Percentiles rank a stretch among this genome's conserved stretches.
Evolutionary conservation across 768 basidiomycete genomes (phyloP).

Genomic region (Lanmaoa pseudosensibilis): DNA sequence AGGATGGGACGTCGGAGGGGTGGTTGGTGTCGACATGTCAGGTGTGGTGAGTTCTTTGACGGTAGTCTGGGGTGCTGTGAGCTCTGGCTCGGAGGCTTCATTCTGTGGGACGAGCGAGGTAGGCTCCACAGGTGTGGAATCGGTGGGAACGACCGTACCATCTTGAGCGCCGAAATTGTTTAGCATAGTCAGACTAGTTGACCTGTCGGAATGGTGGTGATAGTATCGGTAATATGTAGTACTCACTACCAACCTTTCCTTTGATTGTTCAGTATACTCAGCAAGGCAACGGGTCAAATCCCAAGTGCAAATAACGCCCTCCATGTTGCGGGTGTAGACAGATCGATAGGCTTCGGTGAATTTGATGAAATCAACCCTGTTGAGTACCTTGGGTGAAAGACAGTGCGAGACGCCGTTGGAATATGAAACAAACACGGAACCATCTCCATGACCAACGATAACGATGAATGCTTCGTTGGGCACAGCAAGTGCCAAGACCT

Average conservation of each 20-base stretch:
- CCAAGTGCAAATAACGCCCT: constrained; percentile 19
- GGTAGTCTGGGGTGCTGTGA: no score
- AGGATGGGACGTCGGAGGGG: no score
- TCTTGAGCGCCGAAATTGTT: no score
- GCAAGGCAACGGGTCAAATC: constrained; percentile 13
- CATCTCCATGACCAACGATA: constrained; percentile 14
- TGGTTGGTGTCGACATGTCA: no score
- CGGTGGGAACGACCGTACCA: neutral
- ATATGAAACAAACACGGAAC: constrained; percentile 14
- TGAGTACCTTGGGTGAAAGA: neutral
- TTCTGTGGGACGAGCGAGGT: neutral
- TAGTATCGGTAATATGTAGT: no score
- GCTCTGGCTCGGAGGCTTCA: neutral
- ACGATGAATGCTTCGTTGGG: constrained; percentile 11
- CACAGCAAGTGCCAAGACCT: constrained; percentile 12
- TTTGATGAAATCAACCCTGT: constrained; percentile 11
- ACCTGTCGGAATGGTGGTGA: no score
- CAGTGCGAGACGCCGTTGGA: constrained; percentile 1
- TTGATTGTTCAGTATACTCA: constrained; percentile 1
- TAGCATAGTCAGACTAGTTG: no score
- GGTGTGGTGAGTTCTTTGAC: no score
- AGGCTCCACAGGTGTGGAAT: neutral
- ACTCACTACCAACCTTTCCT: neutral
- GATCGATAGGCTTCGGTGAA: constrained; percentile 7
- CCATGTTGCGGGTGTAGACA: constrained; percentile 10